These are phyloP conservation scores for Gynochthodes officinalis DNA, from an alignment of 257 asterid species.

Conservation along the genomic window DNA sequence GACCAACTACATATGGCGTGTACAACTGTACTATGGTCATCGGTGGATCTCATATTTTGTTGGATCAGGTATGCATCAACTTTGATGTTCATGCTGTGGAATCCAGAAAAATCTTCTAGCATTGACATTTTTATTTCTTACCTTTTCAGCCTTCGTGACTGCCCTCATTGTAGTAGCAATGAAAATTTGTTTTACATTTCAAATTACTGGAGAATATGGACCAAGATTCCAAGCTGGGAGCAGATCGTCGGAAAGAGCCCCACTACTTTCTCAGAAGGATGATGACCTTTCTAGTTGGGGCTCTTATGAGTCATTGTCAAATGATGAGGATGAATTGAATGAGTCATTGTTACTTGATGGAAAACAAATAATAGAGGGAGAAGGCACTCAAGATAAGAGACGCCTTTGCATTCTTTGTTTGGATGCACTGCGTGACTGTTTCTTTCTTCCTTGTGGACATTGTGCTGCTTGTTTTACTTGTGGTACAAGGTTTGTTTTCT, in stretches of 20 bases:
- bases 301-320: slow-evolving; percentile 20
- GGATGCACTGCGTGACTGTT: slow-evolving; percentile 24
- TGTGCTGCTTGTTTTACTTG: slow-evolving; percentile 26
- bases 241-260: slow-evolving; percentile 14
- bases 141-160: slow-evolving; percentile 15
- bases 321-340: slow-evolving; percentile 18
- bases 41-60: slow-evolving; percentile 26
- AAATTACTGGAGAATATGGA: slow-evolving; percentile 14
- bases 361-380: slow-evolving; percentile 15
- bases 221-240: slow-evolving; percentile 9
- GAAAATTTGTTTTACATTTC: neutral
- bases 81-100: neutral
- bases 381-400: slow-evolving; percentile 8
- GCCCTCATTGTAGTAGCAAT: slow-evolving; percentile 16
- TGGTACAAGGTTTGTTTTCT: slow-evolving; percentile 20
- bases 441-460: slow-evolving; percentile 31
- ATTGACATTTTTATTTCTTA: neutral
- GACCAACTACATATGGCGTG: slow-evolving; percentile 14
- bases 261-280: slow-evolving; percentile 18
- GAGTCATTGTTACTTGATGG: slow-evolving; percentile 10
- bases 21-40: slow-evolving; percentile 17
- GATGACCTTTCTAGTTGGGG: slow-evolving; percentile 25
- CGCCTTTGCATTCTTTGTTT: slow-evolving; percentile 17
- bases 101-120: neutral
- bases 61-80: slow-evolving; percentile 20